Evolutionary conservation across 495 filamentous ascomycete genomes (phyloP).

Genomic region (Aspergillus egyptiacus): DNA sequence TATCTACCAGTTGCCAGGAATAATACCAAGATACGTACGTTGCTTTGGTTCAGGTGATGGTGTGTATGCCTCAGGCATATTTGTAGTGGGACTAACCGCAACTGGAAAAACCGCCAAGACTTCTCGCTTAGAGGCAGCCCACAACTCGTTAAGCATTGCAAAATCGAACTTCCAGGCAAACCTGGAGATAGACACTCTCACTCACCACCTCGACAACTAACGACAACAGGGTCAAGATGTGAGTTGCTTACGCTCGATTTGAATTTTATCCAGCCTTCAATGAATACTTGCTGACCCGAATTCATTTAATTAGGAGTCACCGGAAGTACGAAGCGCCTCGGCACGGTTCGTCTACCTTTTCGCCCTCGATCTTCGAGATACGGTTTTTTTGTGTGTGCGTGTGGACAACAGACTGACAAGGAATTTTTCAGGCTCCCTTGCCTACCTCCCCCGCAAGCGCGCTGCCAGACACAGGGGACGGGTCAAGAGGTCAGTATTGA

Average conservation of each 20-base stretch:
- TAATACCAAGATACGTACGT: too few relatives aligned
- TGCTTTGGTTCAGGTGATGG: too few relatives aligned
- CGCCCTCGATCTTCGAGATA: conserved; percentile 27
- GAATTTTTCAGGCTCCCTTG: conserved; percentile 60
- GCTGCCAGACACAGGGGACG: conserved; percentile 93
- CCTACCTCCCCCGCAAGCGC: conserved; percentile 95
- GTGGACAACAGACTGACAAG: conserved; percentile 32
- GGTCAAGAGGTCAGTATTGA: conserved; percentile 80
- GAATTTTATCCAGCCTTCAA: not conserved
- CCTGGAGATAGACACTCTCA: conserved; percentile 39
- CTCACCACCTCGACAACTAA: conserved; percentile 46
- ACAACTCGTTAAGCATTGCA: conserved; percentile 43
- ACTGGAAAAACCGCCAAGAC: conserved; percentile 25
- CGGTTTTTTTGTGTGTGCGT: conserved; percentile 20
- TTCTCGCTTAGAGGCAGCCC: conserved; percentile 42
- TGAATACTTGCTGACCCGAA: conserved; percentile 28
- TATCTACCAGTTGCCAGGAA: too few relatives aligned
- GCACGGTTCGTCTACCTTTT: conserved; percentile 61
- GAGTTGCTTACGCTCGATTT: conserved; percentile 23
- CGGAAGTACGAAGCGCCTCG: conserved; percentile 90
- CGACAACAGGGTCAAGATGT: conserved; percentile 53
- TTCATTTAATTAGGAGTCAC: conserved; percentile 50
- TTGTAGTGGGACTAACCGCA: conserved; percentile 23
- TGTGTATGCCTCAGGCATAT: conserved; percentile 22
- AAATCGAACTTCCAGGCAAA: conserved; percentile 39